These are phyloP conservation scores for Antitrichia curtipendula DNA, from an alignment of 225 moss, liverwort and hornwort genomes.

Conservation along the genomic window DNA sequence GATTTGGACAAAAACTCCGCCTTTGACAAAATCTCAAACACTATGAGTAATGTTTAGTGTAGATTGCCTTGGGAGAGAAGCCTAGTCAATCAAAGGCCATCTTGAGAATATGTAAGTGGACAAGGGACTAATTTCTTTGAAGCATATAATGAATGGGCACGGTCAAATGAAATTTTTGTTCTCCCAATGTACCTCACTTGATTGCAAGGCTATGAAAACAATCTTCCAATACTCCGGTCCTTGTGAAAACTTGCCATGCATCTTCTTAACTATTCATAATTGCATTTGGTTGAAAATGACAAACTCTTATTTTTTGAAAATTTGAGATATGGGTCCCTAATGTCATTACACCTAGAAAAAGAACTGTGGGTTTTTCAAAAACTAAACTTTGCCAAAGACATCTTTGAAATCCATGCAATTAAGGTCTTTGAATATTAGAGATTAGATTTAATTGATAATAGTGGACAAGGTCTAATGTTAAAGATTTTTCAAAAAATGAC, in stretches of 20 bases:
- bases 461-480: not conserved
- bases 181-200: rapidly evolving
- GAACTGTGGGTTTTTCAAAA: not conserved
- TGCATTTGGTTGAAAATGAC: not conserved
- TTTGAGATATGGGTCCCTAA: not conserved
- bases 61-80: not conserved
- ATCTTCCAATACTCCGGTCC: rapidly evolving
- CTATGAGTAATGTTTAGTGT: rapidly evolving
- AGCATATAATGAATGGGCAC: not conserved
- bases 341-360: not conserved
- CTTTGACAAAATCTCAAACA: not conserved
- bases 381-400: not conserved
- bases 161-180: not conserved
- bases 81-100: not conserved
- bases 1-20: not conserved
- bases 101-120: not conserved
- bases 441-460: not conserved
- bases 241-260: not conserved
- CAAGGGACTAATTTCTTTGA: not conserved
- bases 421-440: not conserved
- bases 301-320: not conserved
- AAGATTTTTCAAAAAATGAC: not conserved
- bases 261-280: not conserved
- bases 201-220: not conserved
- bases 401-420: too few species aligned